Evolutionary conservation across 2,329 filamentous ascomycete genomes (phyloP).

Genomic region (Ophiostoma himal-ulmi): DNA sequence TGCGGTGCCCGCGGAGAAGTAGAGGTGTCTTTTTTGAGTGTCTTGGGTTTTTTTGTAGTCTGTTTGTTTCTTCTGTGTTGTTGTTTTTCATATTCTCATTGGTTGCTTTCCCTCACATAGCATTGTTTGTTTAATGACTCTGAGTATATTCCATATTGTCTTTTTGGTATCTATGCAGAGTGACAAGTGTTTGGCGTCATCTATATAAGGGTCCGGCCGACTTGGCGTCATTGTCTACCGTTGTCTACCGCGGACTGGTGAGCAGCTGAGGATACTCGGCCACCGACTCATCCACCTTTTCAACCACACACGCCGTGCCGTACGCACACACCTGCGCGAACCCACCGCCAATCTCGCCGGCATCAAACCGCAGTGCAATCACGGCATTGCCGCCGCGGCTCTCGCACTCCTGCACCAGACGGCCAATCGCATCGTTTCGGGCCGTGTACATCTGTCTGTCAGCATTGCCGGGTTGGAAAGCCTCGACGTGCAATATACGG

Average conservation of each 20-base stretch:
- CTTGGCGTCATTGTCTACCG: too few relatives aligned
- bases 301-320: constrained; percentile 52
- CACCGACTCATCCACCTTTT: constrained; percentile 43
- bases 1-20: constrained; percentile 41
- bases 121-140: background rate
- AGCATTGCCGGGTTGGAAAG: constrained; percentile 25
- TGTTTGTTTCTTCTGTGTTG: background rate
- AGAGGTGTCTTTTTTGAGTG: too few relatives aligned
- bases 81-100: background rate
- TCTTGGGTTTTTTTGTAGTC: background rate
- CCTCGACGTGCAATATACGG: too few relatives aligned
- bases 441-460: constrained; percentile 31
- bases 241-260: too few relatives aligned
- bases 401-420: constrained; percentile 52
- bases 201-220: too few relatives aligned
- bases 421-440: constrained; percentile 52
- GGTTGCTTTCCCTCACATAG: background rate
- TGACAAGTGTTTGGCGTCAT: too few relatives aligned
- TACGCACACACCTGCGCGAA: constrained; percentile 57
- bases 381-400: constrained; percentile 54
- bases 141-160: too few relatives aligned
- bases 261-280: constrained; percentile 26
- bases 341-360: constrained; percentile 44
- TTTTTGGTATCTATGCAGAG: too few relatives aligned
- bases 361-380: constrained; percentile 54